A percentile compares a stretch with the other conserved stretches of the same genome.
These are phyloP conservation scores for Periconia sp. DNA, from an alignment of 2,329 filamentous ascomycete genomes.

Conservation along the genomic window DNA sequence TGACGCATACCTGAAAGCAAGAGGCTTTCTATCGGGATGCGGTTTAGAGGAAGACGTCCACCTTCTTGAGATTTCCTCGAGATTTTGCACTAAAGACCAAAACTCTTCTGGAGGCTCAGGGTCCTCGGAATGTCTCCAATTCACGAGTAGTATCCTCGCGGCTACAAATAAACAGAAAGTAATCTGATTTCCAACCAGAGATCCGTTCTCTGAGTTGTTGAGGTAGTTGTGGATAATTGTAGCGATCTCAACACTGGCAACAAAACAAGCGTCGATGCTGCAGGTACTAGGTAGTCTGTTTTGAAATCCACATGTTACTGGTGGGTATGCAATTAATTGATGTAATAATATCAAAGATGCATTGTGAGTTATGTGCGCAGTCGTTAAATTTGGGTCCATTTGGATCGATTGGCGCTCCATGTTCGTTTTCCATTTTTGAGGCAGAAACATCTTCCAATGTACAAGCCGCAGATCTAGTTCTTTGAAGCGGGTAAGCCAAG, in stretches of 20 bases:
- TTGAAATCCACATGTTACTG: conserved; percentile 17
- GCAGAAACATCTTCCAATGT: conserved; percentile 26
- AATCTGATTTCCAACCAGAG: conserved; percentile 20
- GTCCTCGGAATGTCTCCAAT: conserved; percentile 21
- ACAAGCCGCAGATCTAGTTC: conserved; percentile 25
- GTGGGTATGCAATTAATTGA: conserved; percentile 23
- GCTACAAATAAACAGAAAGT: conserved; percentile 28
- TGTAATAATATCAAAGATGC: conserved; percentile 24
- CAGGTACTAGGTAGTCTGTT: conserved; percentile 20
- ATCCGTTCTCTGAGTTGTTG: conserved; percentile 14
- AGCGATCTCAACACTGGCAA: conserved; percentile 21
- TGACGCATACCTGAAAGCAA: no score
- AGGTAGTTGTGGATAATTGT: conserved; percentile 27
- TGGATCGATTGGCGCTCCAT: conserved; percentile 19
- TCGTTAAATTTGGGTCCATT: conserved; percentile 25
- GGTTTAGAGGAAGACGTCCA: conserved; percentile 13
- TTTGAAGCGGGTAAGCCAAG: conserved; percentile 29
- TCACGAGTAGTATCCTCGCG: conserved; percentile 21
- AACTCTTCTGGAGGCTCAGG: conserved; percentile 18
- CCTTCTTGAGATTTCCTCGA: conserved; percentile 23
- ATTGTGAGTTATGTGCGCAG: conserved; percentile 26
- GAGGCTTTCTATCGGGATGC: no score
- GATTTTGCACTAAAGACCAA: conserved; percentile 22
- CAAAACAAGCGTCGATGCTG: conserved; percentile 21
- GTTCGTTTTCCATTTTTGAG: conserved; percentile 30